Percentiles rank a stretch among this genome's conserved stretches.
Evolutionary conservation across 2,329 filamentous ascomycete genomes (phyloP).

Genomic region (Saccharata proteae): DNA sequence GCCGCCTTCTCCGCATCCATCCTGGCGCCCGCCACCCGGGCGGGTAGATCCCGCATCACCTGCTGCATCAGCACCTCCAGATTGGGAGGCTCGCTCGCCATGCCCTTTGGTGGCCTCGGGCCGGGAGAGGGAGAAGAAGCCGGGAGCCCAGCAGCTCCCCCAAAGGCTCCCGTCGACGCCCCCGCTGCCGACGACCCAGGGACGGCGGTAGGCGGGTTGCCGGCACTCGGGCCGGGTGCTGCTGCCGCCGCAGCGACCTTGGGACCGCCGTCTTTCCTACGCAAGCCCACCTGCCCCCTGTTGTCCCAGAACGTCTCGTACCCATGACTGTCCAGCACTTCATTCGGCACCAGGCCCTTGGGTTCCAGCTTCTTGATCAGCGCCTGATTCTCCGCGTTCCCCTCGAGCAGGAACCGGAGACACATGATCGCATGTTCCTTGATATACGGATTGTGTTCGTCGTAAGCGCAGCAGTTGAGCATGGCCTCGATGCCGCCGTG

Average conservation of each 20-base stretch:
- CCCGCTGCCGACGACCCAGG: constrained; percentile 1
- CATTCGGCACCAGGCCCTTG: constrained; percentile 28
- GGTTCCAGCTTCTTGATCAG: constrained; percentile 52
- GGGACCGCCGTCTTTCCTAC: constrained; percentile 24
- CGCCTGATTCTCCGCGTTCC: constrained; percentile 59
- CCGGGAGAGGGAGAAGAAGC: too few species aligned
- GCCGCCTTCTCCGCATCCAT: constrained; percentile 32
- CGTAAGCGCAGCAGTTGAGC: constrained; percentile 79
- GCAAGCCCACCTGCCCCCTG: constrained; percentile 35
- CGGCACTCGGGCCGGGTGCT: constrained; percentile 8
- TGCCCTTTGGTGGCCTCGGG: constrained; percentile 15
- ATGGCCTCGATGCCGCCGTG: constrained; percentile 79
- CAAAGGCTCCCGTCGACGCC: constrained; percentile 9
- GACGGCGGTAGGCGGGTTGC: not conserved
- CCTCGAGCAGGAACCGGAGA: constrained; percentile 48
- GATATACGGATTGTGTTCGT: constrained; percentile 88
- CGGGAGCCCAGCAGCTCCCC: too few species aligned
- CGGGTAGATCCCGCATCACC: constrained; percentile 33
- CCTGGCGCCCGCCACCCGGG: constrained; percentile 23
- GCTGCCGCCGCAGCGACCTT: constrained; percentile 11
- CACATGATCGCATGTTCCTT: constrained; percentile 61
- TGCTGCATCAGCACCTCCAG: constrained; percentile 32
- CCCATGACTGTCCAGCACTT: constrained; percentile 36
- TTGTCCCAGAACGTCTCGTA: constrained; percentile 40
- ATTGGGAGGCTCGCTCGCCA: constrained; percentile 31